Evolutionary conservation across 2,329 filamentous ascomycete genomes (phyloP).

Genomic region (Cordyceps javanica): DNA sequence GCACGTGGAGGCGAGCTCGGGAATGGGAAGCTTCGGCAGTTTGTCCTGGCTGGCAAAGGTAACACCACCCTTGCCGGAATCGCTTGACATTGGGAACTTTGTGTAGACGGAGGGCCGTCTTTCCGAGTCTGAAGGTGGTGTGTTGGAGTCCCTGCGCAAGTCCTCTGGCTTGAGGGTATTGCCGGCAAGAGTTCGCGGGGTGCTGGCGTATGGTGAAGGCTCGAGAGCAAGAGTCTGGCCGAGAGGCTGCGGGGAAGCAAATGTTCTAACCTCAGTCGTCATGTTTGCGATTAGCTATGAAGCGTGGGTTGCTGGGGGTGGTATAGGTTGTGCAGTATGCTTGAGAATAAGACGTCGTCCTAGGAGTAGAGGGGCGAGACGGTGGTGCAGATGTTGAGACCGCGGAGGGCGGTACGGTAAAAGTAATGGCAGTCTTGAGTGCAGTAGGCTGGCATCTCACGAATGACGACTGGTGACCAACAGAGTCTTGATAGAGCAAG

Average conservation of each 20-base stretch:
- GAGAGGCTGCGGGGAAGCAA: slow-evolving; percentile 63
- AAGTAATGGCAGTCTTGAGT: slow-evolving; percentile 89
- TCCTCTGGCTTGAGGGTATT: slow-evolving; percentile 12
- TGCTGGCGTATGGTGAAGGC: slow-evolving; percentile 17
- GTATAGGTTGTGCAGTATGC: not conserved
- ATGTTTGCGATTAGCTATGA: slow-evolving; percentile 25
- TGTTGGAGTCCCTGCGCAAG: not conserved
- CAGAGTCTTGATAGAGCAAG: slow-evolving; percentile 7
- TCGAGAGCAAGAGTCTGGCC: slow-evolving; percentile 60
- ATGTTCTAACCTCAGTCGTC: slow-evolving; percentile 32
- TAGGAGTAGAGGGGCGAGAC: slow-evolving; percentile 72
- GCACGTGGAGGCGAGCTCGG: slow-evolving; percentile 73
- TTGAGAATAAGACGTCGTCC: not conserved
- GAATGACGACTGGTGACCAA: not conserved
- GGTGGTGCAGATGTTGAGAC: slow-evolving; percentile 73
- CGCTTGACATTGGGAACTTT: slow-evolving; percentile 46
- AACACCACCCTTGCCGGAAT: slow-evolving; percentile 60
- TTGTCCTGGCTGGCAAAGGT: slow-evolving; percentile 87
- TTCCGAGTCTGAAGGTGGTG: slow-evolving; percentile 2
- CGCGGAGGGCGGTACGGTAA: slow-evolving; percentile 81
- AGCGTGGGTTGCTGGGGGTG: not conserved
- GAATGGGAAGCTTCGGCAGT: slow-evolving; percentile 87
- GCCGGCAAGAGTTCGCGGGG: slow-evolving; percentile 15
- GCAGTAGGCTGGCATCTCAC: slow-evolving; percentile 69
- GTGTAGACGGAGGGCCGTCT: slow-evolving; percentile 24